Evolutionary conservation across 768 basidiomycete genomes (phyloP), one percentile per base, ranked within the genome.

Genomic region (Clathrus columnatus): DNA sequence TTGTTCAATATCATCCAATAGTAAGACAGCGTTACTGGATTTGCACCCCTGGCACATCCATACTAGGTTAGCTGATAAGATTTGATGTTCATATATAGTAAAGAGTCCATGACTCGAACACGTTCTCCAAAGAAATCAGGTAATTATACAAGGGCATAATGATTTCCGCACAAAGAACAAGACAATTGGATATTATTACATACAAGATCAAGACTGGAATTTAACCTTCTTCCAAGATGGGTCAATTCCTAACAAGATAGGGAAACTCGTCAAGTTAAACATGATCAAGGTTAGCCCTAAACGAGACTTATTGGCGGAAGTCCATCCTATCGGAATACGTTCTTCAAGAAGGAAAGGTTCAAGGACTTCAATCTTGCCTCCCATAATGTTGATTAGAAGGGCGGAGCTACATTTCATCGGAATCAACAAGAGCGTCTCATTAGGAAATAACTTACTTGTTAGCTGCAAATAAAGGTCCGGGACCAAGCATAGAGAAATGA

Each of bases 301-400:
- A 0, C 69, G 77, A 30, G 73, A 68, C n/a, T 75, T 72, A 27
- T 80, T 66, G 14, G 76, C 69, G 0, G 86, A 74, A 63, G 88
- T 85, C 84, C 85, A 90, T 20, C 80, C 80, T 0, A 83, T 73
- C 0, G 83, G 82, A 28, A 91, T 63, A 16, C 85, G 77, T 60
- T 91, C 87, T 45, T 91, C 84, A 7, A 72, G 64, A n/a, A 91
- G 66, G 48, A 87, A 62, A 0, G 74, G 60, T 42, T 75, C 68
- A 32, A 89, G 61, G 55, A 84, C 83, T 6, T 71, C 66, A 4
- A 83, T 62, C 18, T 75, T 72, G 2, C 86, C 84, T 4, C 84
- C 89, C 59, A 87, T 83, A 52, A 84, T 79, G 1, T 76, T 77
- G 16, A 84, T 67, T 48, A 90, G 59, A 0, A 83, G 83, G 0